Conservation (phyloP, 2,329 filamentous ascomycete genomes). For the Sclerotinia subarctica region DNA sequence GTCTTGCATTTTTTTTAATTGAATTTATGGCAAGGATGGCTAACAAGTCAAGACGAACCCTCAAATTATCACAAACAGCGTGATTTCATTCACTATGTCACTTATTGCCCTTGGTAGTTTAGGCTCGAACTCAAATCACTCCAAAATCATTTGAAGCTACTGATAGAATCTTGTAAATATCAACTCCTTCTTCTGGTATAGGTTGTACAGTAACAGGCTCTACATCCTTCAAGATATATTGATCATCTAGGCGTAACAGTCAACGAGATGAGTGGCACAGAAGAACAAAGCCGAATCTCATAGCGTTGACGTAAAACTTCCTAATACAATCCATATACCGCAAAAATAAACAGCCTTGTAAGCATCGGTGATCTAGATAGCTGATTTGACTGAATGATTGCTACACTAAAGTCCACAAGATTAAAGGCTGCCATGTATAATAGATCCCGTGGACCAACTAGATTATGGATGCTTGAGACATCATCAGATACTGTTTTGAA, state of each 20-base stretch:
- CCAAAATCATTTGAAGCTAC: slow-evolving; percentile 25
- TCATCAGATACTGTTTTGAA: not conserved
- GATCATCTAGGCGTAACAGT: slow-evolving; percentile 43
- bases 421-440: not conserved
- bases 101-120: not conserved
- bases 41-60: not conserved
- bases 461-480: not conserved
- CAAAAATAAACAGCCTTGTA: slow-evolving; percentile 24
- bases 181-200: slow-evolving; percentile 53
- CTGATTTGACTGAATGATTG: slow-evolving; percentile 44
- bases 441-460: not conserved
- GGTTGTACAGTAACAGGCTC: slow-evolving; percentile 53
- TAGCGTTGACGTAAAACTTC: slow-evolving; percentile 29
- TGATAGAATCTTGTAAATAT: slow-evolving; percentile 36
- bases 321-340: slow-evolving; percentile 30
- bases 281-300: not conserved
- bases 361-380: slow-evolving; percentile 41
- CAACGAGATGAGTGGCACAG: not conserved
- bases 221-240: slow-evolving; percentile 40
- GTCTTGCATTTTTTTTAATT: not conserved
- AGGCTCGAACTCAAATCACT: not conserved
- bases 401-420: slow-evolving; percentile 31
- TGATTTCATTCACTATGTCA: not conserved
- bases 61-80: not conserved
- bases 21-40: not conserved